Evolutionary conservation across 2,329 filamentous ascomycete genomes (phyloP).

Genomic region (Podosphaera aphanis): DNA sequence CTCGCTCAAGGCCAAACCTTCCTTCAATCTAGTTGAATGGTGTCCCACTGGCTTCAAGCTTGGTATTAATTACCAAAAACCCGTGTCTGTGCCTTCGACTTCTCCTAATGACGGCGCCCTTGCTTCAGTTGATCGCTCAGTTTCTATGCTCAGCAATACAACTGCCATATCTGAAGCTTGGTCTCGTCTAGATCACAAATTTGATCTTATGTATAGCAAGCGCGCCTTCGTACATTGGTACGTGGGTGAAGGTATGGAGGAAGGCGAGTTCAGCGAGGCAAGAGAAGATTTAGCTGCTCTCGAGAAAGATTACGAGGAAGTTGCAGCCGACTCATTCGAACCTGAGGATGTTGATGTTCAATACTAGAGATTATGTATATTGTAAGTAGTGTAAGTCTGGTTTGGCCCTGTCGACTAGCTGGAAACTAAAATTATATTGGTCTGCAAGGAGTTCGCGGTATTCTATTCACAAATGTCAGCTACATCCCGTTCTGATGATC

Average conservation of each 20-base stretch:
- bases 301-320: constrained; percentile 42
- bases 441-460: no score
- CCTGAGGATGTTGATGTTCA: constrained; percentile 21
- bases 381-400: no score
- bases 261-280: constrained; percentile 43
- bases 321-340: constrained; percentile 30
- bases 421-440: neutral
- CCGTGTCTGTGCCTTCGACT: constrained; percentile 53
- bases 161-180: constrained; percentile 43
- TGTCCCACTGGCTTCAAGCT: constrained; percentile 99
- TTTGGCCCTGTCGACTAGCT: neutral
- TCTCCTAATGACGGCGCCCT: constrained; percentile 52
- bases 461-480: no score
- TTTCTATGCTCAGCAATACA: constrained; percentile 39
- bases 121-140: constrained; percentile 57
- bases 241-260: constrained; percentile 47
- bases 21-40: constrained; percentile 99
- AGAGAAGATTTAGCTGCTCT: constrained; percentile 41
- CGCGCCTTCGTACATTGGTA: constrained; percentile 51
- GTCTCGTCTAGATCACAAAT: constrained; percentile 40
- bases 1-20: constrained; percentile 96
- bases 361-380: constrained; percentile 11
- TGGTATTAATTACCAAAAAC: constrained; percentile 98
- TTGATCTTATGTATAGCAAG: constrained; percentile 48
- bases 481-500: no score